These are phyloP conservation scores for Pyrenophora seminiperda DNA, from an alignment of 2,329 filamentous ascomycete species.

Conservation along the genomic window DNA sequence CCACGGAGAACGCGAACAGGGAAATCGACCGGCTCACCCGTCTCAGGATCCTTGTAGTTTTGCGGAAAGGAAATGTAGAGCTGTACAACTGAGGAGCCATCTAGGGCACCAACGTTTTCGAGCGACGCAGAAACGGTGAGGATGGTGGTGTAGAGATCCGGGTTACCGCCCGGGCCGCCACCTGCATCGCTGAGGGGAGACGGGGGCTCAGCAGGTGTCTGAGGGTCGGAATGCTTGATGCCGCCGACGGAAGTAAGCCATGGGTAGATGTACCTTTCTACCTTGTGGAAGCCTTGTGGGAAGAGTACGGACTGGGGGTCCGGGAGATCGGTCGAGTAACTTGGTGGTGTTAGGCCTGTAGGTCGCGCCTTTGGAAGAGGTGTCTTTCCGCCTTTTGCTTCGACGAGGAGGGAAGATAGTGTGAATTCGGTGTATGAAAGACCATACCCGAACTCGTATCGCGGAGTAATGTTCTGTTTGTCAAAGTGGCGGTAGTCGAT, in stretches of 20 bases:
- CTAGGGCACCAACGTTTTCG: constrained; percentile 64
- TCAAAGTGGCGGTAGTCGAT: constrained; percentile 93
- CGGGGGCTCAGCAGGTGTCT: constrained; percentile 63
- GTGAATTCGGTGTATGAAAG: constrained; percentile 79
- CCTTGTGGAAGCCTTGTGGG: constrained; percentile 63
- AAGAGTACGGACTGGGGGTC: constrained; percentile 63
- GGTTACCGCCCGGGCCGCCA: constrained; percentile 71
- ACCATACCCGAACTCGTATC: constrained; percentile 86
- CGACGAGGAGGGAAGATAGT: constrained; percentile 60
- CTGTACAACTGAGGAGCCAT: constrained; percentile 62
- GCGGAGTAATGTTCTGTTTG: constrained; percentile 72
- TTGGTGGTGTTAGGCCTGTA: constrained; percentile 43
- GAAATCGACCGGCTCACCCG: constrained; percentile 63
- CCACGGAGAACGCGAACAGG: constrained; percentile 48
- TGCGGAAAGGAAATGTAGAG: constrained; percentile 60
- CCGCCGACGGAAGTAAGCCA: constrained; percentile 63
- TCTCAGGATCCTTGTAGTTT: constrained; percentile 48
- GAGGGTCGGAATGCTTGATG: constrained; percentile 49
- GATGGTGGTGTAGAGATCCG: constrained; percentile 65
- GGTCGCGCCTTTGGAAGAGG: constrained; percentile 42
- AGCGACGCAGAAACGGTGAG: constrained; percentile 60
- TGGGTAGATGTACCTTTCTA: constrained; percentile 75
- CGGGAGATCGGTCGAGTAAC: constrained; percentile 62
- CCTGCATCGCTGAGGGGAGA: constrained; percentile 64
- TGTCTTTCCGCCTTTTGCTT: constrained; percentile 53